phyloP scores from a whole-genome alignment of 2,329 filamentous ascomycete genomes.

The Ceratocystis ficicola region DNA sequence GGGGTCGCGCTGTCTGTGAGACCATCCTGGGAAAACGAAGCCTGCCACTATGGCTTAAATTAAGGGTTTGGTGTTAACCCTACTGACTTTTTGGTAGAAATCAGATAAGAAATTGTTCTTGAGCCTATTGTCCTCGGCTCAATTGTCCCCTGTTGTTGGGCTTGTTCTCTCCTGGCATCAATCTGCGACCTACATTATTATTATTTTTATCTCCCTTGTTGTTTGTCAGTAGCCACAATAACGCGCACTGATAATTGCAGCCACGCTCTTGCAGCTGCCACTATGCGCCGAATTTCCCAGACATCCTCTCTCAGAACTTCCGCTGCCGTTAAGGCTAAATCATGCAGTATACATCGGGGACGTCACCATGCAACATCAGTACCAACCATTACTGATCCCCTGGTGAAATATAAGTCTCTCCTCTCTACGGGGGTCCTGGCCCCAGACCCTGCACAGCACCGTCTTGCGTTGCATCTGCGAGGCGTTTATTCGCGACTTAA shows the following conservation, averaged over 20 bases:
- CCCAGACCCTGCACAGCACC: constrained; percentile 60
- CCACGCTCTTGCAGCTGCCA: background rate
- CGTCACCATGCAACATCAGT: constrained; percentile 37
- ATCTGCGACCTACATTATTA: no score
- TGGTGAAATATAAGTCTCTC: constrained; percentile 63
- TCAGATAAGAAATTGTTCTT: background rate
- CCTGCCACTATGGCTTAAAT: background rate
- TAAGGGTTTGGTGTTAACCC: background rate
- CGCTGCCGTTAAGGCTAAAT: constrained; percentile 5
- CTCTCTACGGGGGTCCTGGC: constrained; percentile 53
- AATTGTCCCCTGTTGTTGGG: background rate
- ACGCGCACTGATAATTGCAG: no score
- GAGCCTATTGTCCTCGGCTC: background rate
- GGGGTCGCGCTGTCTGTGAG: background rate
- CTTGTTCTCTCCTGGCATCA: background rate
- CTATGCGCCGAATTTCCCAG: constrained; percentile 13
- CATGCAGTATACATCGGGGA: background rate
- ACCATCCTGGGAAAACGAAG: background rate
- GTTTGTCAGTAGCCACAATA: background rate
- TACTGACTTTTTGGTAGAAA: background rate
- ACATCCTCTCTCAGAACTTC: background rate
- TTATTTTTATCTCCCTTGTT: background rate
- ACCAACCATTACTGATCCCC: constrained; percentile 52
- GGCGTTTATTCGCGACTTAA: constrained; percentile 64
- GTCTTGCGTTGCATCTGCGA: constrained; percentile 62